Base-by-base conservation (phyloP, 2,329 filamentous ascomycete genomes). In the Juglanconis sp. region DNA sequence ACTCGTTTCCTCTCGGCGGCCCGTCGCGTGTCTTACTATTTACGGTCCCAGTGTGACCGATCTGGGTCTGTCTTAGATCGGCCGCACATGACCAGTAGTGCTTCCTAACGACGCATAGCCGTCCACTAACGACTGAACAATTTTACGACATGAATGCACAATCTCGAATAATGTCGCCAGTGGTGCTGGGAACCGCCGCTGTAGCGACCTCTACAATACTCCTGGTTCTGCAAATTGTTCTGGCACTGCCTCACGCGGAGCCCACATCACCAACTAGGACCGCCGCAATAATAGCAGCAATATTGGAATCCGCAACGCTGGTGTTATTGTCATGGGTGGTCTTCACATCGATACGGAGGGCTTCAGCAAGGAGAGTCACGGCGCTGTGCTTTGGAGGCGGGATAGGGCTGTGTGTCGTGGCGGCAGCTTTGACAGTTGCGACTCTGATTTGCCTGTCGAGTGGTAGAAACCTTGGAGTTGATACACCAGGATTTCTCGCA, bases 401-500 rank as follows among this genome's bases (percentile, higher is more conserved):
- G 46, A 65, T 82, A 9, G 59, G 79, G 10, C 64, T 75, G 6
- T 81, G 78, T 59, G 70, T 76, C 2, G 66, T 79, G 32, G 79
- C 81, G 8, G 74, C 80, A 24, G 74, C 73, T 3, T 68, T 79
- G 4, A 82, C 80, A 17, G 72, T 80, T 13, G 72, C 73, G 3
- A 73, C 76, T 51, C 69, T 85, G 55, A 73, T 78, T 31, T 72
- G 71, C 59, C 70, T 80, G 54, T 70, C 72, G 65, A 75, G 71
- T 53, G 67, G 68, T 34, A 70, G 66, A 5, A 68, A 76, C 10
- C 61, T 76, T 40, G 73, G 74, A 5, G 65, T 71, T 3, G 69
- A 70, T 6, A 68, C 68, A 15, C 65, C 62, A 15, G 68, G 69
- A 46, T 76, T 81, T 51, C 66, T 84, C 40, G 69, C 78, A 13